A percentile compares a stretch with the other conserved stretches of the same genome.
Conservation (phyloP, 768 basidiomycete species). For the Aureoboletus auriporus region DNA sequence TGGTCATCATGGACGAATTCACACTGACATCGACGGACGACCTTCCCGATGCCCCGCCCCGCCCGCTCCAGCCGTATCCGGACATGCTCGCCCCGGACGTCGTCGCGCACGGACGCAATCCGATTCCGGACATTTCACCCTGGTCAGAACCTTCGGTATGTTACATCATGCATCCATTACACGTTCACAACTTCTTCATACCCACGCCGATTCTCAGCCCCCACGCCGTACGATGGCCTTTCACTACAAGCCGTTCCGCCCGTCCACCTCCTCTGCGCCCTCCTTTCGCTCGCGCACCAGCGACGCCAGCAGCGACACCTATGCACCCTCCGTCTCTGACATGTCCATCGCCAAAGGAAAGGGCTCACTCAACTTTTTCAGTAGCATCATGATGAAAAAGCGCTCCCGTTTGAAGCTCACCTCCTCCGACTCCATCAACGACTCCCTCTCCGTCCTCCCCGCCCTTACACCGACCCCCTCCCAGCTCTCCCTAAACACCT, state of each 20-base stretch:
- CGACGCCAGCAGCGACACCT: conserved; percentile 28
- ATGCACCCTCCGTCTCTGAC: conserved; percentile 30
- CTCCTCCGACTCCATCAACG: conserved; percentile 29
- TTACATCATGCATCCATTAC: too few relatives aligned
- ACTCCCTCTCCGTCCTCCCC: conserved; percentile 27
- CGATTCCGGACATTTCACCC: conserved; percentile 17
- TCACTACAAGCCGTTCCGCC: conserved; percentile 28
- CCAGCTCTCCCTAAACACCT: conserved; percentile 24
- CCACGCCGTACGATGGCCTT: conserved; percentile 20
- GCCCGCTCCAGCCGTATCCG: conserved; percentile 8
- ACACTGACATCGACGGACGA: conserved; percentile 6
- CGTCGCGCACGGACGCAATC: conserved; percentile 1
- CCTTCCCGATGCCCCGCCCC: neutral
- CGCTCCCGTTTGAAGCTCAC: conserved; percentile 39
- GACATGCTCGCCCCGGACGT: conserved; percentile 1
- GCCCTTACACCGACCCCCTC: conserved; percentile 38
- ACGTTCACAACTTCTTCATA: neutral
- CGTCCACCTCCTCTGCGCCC: conserved; percentile 32
- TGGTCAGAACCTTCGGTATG: conserved; percentile 17
- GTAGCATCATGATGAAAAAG: conserved; percentile 38
- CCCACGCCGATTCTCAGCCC: conserved; percentile 12
- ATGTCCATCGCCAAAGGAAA: conserved; percentile 42
- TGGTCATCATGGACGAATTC: conserved; percentile 15
- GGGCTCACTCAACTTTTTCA: conserved; percentile 40
- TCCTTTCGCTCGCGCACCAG: conserved; percentile 22